These are phyloP conservation scores for Neurospora tetrasperma DNA, from an alignment of 495 filamentous ascomycete species.

Conservation along the genomic window DNA sequence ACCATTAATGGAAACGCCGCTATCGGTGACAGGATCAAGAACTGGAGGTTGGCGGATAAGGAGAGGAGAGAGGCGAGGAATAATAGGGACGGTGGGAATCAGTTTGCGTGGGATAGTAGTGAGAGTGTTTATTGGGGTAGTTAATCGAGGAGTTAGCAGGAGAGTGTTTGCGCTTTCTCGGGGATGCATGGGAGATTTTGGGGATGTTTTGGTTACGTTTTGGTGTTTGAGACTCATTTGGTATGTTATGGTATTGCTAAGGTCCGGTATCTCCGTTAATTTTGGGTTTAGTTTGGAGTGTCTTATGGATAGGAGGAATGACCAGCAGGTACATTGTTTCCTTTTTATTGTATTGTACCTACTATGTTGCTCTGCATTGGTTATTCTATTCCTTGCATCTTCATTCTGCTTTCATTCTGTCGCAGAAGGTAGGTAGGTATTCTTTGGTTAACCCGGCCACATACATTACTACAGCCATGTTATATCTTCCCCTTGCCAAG, in stretches of 20 bases:
- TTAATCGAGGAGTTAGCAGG: background rate
- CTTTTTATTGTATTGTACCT: background rate
- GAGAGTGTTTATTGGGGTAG: background rate
- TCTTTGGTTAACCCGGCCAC: background rate
- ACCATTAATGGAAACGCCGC: background rate
- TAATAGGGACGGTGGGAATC: background rate
- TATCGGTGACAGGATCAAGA: background rate
- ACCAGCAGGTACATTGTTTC: background rate
- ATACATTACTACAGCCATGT: background rate
- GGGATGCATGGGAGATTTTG: background rate
- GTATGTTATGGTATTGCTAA: background rate
- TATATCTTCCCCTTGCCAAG: background rate
- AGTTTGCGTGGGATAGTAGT: background rate
- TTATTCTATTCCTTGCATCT: background rate
- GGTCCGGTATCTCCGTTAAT: background rate
- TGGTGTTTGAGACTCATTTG: background rate
- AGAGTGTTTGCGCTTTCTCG: background rate
- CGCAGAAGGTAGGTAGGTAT: background rate
- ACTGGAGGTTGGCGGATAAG: background rate
- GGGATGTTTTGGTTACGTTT: background rate
- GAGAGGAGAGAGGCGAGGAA: background rate
- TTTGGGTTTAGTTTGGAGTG: background rate
- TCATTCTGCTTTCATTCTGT: background rate
- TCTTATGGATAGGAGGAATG: background rate
- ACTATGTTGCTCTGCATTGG: background rate